Base-by-base conservation (phyloP, 768 basidiomycete species). In the Ephemerocybe angulata region DNA sequence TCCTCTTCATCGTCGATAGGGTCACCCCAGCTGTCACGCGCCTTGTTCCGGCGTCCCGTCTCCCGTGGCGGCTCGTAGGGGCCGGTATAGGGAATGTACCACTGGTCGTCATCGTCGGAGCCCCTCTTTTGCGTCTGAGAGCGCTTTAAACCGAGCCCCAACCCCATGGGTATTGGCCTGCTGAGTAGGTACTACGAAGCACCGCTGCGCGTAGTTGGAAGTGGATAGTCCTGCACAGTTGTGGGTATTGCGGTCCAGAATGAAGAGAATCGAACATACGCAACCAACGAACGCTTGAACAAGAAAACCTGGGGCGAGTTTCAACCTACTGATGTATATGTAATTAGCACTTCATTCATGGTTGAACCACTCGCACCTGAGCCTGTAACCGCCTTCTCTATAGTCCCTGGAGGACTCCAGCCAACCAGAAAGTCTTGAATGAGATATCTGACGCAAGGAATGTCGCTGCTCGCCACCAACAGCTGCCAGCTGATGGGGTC, bases 21-120 rank as follows among this genome's bases (percentile, higher is more conserved):
- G 38, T 61, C 60, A 28, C 60, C 60, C 60, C 60, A 61, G 27
- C 60, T 61, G 43, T 61, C 60, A 30, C 60, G 44, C 13, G 53
- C 40, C 49, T 52, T 58, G n/a, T 21, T 44, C n/a, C 53, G 53
- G 40, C 35, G 31, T 11, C 43, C 40, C 21, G 55, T 41, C 21
- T 56, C 48, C 10, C 57, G 55, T 13, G 60, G 60, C 4, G 58
- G 53, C 42, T 61, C 60, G 28, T 56, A 58, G 11, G 60, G 49
- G 5, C 60, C 60, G 22, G 52, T 61, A 48, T 61, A 61, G 2
- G 55, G 60, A 25, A 61, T 61, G 50, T 56, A 56, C 60, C 60
- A 61, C 17, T 53, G 57, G 21, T 61, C 60, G 3, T 61, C 60
- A 28, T 54, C 54, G n/a, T 51, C 37, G 28, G 48, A 2, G 19